A percentile compares a stretch with the other conserved stretches of the same genome.
Conservation (phyloP, 2,329 filamentous ascomycete genomes). For the Ophiosphaerella herpotricha region DNA sequence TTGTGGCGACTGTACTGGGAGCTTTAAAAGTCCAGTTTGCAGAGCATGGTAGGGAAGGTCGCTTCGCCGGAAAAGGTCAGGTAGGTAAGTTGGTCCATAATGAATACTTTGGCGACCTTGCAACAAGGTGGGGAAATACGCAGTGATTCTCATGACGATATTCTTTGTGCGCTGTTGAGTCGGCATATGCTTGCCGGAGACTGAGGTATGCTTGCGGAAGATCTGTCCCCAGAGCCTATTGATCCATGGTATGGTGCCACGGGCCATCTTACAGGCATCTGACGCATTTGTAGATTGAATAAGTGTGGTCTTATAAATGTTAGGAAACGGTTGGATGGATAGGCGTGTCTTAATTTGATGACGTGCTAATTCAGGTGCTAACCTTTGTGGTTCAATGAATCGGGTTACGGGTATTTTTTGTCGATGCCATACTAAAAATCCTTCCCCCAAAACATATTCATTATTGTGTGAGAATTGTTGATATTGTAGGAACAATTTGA, state of each 20-base stretch:
- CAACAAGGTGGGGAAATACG: neutral
- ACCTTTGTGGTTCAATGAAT: neutral
- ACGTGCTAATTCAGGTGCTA: neutral
- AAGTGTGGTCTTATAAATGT: neutral
- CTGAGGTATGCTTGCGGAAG: neutral
- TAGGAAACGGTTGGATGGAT: neutral
- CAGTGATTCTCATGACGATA: neutral
- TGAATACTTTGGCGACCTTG: slow-evolving; percentile 5
- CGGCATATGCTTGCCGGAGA: neutral
- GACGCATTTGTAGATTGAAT: neutral
- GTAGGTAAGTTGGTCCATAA: slow-evolving; percentile 16
- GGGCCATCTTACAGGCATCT: neutral
- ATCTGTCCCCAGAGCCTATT: neutral
- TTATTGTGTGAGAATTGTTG: too few species aligned
- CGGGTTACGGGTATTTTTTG: too few species aligned
- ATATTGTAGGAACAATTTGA: too few species aligned
- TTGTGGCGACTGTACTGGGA: slow-evolving; percentile 4
- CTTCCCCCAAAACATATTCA: too few species aligned
- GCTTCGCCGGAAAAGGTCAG: slow-evolving; percentile 18
- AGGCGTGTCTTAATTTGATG: neutral
- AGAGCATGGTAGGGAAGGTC: slow-evolving; percentile 17
- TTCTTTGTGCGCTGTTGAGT: neutral
- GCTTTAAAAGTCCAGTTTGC: slow-evolving; percentile 3
- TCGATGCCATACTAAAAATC: too few species aligned
- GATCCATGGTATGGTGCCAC: neutral